Evolutionary conservation across 371 early-diverging fungal genomes (phyloP), one percentile per base, ranked within the genome.

Genomic region (Mucor saturninus): DNA sequence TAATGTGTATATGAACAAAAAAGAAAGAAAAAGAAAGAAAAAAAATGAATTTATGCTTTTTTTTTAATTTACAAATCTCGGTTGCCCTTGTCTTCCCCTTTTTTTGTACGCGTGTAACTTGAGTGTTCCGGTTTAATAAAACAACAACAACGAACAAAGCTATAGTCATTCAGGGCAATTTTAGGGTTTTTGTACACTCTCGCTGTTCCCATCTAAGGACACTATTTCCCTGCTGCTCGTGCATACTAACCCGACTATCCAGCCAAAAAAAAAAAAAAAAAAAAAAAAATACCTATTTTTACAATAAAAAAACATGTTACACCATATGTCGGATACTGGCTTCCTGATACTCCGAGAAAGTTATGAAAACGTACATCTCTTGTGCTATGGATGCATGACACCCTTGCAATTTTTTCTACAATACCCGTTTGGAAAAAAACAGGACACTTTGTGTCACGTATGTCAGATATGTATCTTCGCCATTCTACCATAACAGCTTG

Each of bases 341-440:
- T 52, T 60, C 60, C 53, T 60, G 60, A 52, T 43, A 52, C 60
- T 52, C 60, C 60, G 60, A 60, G 52, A 38, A 15, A 29, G 26
- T 14, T n/a, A 43, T 2, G 1, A 14, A 43, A 14, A 48, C n/a
- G 5, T 51, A 9, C 31, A 14, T 51, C 13, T 32, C 32, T 4
- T 9, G 14, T 30, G 32, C 51, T 13, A 35, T 35, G 21, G 21
- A 35, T 35, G 35, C 35, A 35, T 35, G 1, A 35, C 35, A 35
- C 35, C 35, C 35, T 35, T 35, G 35, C 35, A 35, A 35, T 35
- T 35, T 35, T 35, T 35, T 35, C 4, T 35, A 35, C 35, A 35
- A 35, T 35, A 21, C 21, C 35, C 8, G 35, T 35, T 35, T 6
- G 8, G 8, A 4, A 35, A 35, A 35, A 35, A 4, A 35, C 35